Conservation (phyloP, 2,329 filamentous ascomycete genomes). For the Pseudonectria buxi region DNA sequence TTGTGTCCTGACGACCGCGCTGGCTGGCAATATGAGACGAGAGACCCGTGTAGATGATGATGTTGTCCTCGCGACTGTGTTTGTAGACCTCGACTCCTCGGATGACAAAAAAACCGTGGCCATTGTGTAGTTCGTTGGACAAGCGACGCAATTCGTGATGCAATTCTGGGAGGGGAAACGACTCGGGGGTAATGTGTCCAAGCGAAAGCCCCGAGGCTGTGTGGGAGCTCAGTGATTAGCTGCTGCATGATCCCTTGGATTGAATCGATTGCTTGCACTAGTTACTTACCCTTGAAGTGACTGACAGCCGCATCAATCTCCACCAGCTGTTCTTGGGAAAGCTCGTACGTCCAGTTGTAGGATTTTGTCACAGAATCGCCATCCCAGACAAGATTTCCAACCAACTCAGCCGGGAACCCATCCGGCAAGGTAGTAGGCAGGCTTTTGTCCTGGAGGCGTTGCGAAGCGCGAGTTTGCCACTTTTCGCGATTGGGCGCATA, state of each 20-base stretch:
- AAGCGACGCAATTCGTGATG: slow-evolving; percentile 37
- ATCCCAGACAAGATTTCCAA: slow-evolving; percentile 49
- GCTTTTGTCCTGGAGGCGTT: slow-evolving; percentile 32
- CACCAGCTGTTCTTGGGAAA: slow-evolving; percentile 38
- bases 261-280: no score
- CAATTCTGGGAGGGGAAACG: slow-evolving; percentile 3
- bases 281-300: slow-evolving; percentile 33
- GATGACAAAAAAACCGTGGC: slow-evolving; percentile 52
- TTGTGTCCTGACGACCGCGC: slow-evolving; percentile 44
- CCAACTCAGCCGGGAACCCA: slow-evolving; percentile 36
- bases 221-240: not conserved
- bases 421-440: slow-evolving; percentile 38
- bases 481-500: slow-evolving; percentile 48
- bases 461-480: slow-evolving; percentile 42
- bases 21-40: slow-evolving; percentile 47
- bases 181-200: slow-evolving; percentile 19
- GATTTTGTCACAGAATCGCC: slow-evolving; percentile 37
- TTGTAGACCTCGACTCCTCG: slow-evolving; percentile 45
- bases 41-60: slow-evolving; percentile 52
- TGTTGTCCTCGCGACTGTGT: slow-evolving; percentile 46
- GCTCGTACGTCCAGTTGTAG: slow-evolving; percentile 46
- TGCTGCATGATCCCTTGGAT: not conserved
- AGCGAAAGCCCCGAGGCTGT: slow-evolving; percentile 29
- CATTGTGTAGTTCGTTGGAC: slow-evolving; percentile 45
- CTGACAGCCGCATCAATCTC: slow-evolving; percentile 38